A percentile compares a stretch with the other conserved stretches of the same genome.
These are phyloP conservation scores for Penicillium sp. DNA, from an alignment of 2,329 filamentous ascomycete genomes.

Conservation along the genomic window DNA sequence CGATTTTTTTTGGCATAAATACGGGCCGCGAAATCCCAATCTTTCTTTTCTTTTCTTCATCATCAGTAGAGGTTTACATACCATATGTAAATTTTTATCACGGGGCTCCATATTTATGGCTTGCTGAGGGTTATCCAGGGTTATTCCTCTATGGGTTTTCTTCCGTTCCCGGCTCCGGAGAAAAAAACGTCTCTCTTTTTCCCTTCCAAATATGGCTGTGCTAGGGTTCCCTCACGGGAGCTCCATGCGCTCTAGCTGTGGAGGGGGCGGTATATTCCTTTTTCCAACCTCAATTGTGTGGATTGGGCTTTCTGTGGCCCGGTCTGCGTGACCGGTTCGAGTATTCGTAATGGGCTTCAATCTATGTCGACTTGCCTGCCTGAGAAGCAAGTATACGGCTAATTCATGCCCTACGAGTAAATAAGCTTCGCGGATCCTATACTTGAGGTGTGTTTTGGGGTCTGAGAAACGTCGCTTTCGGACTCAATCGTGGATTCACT, in stretches of 20 bases:
- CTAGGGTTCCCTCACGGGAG: conserved; percentile 42
- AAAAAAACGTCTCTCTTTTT: conserved; percentile 46
- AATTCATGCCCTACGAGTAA: background rate
- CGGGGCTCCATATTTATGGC: conserved; percentile 49
- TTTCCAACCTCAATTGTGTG: conserved; percentile 7
- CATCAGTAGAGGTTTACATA: conserved; percentile 55
- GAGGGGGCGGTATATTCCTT: conserved; percentile 46
- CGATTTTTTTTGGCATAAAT: conserved; percentile 28
- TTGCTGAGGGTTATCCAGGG: conserved; percentile 51
- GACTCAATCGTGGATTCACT: background rate
- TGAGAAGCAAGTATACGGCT: background rate
- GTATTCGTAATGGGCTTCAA: conserved; percentile 1
- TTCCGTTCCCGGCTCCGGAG: conserved; percentile 53
- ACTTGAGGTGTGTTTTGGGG: background rate
- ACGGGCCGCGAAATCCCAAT: conserved; percentile 9
- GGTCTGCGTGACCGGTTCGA: background rate
- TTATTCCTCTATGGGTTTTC: conserved; percentile 46
- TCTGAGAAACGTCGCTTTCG: background rate
- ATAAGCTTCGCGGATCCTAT: background rate
- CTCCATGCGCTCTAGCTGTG: conserved; percentile 48
- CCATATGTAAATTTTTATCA: conserved; percentile 47
- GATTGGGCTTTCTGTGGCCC: background rate
- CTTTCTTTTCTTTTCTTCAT: conserved; percentile 43
- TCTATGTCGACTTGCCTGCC: background rate
- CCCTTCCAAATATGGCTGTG: conserved; percentile 45